Evolutionary conservation across 805 yeast species (phyloP).

Genomic region (Ogataea methanolica): DNA sequence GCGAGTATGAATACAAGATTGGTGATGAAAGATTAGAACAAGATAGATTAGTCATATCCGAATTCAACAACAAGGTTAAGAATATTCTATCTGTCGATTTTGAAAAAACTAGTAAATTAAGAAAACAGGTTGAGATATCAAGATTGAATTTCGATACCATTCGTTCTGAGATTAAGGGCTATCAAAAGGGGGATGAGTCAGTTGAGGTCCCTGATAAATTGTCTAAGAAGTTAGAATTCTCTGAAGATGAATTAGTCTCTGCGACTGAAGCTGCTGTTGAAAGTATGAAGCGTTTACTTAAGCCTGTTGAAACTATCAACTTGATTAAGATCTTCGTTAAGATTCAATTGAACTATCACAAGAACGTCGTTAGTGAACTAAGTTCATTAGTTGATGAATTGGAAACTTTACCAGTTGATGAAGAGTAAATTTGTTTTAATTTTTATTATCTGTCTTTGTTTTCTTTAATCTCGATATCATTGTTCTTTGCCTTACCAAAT

Average conservation of each 20-base stretch:
- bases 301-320: conserved; percentile 59
- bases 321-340: conserved; percentile 62
- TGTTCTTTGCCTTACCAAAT: background rate
- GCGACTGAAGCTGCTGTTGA: conserved; percentile 78
- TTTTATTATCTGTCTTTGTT: background rate
- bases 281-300: conserved; percentile 67
- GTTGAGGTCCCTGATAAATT: conserved; percentile 47
- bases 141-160: conserved; percentile 67
- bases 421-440: conserved; percentile 24
- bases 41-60: conserved; percentile 57
- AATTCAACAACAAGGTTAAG: conserved; percentile 55
- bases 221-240: conserved; percentile 46
- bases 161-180: conserved; percentile 49
- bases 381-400: conserved; percentile 42
- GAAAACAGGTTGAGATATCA: conserved; percentile 66
- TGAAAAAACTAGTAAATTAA: conserved; percentile 52
- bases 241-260: conserved; percentile 76
- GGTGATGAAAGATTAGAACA: conserved; percentile 68
- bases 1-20: conserved; percentile 54
- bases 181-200: conserved; percentile 34
- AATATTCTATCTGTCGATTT: conserved; percentile 52
- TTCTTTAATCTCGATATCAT: background rate
- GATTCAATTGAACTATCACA: conserved; percentile 64
- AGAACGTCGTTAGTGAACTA: conserved; percentile 45
- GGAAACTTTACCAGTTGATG: conserved; percentile 39